Conservation (phyloP, 1,139 yeast species). For the Hanseniaspora gamundiae region DNA sequence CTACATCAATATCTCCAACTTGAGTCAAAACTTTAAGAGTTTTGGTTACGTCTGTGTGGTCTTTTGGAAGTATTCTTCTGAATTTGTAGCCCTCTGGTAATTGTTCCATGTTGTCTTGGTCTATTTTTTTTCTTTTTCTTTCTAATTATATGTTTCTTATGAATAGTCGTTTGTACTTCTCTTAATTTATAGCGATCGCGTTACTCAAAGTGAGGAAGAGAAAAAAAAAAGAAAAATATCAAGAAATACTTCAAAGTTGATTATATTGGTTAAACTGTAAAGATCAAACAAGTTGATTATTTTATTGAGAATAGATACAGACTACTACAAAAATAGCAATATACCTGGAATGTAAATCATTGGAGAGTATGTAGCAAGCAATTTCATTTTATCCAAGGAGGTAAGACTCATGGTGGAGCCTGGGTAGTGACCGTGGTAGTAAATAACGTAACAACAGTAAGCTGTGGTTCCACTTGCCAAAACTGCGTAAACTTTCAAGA, state of each 20-base stretch:
- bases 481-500: conserved; percentile 16
- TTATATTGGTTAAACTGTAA: too few species aligned
- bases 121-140: not conserved
- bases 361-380: conserved; percentile 19
- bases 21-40: conserved; percentile 47
- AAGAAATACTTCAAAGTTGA: not conserved
- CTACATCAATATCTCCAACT: conserved; percentile 37
- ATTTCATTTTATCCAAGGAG: conserved; percentile 11
- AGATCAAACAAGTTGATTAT: too few species aligned
- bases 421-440: conserved; percentile 20
- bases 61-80: not conserved
- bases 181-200: too few species aligned
- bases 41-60: conserved; percentile 8
- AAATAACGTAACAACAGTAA: conserved; percentile 16
- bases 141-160: conserved; percentile 11
- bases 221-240: not conserved
- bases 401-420: conserved; percentile 11
- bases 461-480: conserved; percentile 22
- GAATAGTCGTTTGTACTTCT: conserved; percentile 13
- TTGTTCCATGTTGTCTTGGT: not conserved
- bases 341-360: conserved; percentile 19
- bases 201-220: not conserved
- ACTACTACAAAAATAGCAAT: conserved; percentile 6
- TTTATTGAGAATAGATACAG: too few species aligned
- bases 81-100: not conserved